Percentiles rank a stretch among this genome's conserved stretches.
Evolutionary conservation across 495 filamentous ascomycete species (phyloP).

Genomic region (Daldinia grandis): DNA sequence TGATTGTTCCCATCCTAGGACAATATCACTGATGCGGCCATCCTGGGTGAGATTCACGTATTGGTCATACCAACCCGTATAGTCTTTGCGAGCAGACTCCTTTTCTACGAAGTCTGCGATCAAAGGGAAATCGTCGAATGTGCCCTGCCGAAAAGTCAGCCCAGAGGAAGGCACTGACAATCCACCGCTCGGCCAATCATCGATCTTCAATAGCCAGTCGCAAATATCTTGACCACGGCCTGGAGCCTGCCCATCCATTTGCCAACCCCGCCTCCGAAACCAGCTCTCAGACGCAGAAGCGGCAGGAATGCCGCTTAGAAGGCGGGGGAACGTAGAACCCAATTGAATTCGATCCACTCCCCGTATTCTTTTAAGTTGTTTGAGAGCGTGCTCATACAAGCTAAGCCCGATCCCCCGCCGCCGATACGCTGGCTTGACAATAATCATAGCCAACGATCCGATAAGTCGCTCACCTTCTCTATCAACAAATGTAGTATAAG

Average conservation of each 20-base stretch:
- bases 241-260: constrained; percentile 54
- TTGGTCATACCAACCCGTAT: constrained; percentile 64
- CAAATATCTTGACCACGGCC: constrained; percentile 59
- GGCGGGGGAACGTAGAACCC: constrained; percentile 67
- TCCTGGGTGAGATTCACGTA: constrained; percentile 58
- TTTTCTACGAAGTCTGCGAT: constrained; percentile 63
- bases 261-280: constrained; percentile 67
- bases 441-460: constrained; percentile 66
- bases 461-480: constrained; percentile 61
- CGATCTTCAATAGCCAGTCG: constrained; percentile 65
- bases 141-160: constrained; percentile 58
- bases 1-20: constrained; percentile 56
- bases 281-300: constrained; percentile 60
- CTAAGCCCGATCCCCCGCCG: constrained; percentile 64
- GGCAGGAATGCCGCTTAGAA: constrained; percentile 64
- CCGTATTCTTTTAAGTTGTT: constrained; percentile 60
- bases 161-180: constrained; percentile 44
- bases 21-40: constrained; percentile 58
- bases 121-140: constrained; percentile 58
- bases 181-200: constrained; percentile 57
- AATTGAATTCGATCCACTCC: constrained; percentile 65
- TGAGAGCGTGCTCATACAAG: constrained; percentile 63
- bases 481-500: constrained; percentile 65
- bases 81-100: constrained; percentile 53
- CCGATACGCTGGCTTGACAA: constrained; percentile 63